Evolutionary conservation across 176 grass and related monocot species (phyloP).

Genomic region (Luzula sylvatica): DNA sequence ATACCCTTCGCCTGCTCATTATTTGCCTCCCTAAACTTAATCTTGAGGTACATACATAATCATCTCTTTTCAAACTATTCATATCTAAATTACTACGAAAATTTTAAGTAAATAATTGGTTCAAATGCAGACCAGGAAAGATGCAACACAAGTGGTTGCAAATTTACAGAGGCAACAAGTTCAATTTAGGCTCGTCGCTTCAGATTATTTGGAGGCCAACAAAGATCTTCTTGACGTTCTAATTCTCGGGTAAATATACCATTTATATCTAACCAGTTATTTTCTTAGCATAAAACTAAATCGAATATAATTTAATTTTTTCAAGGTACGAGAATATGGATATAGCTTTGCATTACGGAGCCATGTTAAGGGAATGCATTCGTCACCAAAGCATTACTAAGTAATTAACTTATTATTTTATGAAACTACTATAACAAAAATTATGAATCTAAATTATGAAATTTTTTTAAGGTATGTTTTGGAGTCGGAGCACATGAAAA

Average conservation of each 20-base stretch:
- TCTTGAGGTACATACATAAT: conserved; percentile 50
- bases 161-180: conserved; percentile 22
- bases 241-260: conserved; percentile 23
- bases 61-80: no score
- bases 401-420: conserved; percentile 28
- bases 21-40: conserved; percentile 84
- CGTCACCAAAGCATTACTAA: conserved; percentile 94
- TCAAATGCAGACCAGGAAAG: conserved; percentile 15
- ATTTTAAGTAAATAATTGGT: background rate
- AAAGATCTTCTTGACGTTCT: conserved; percentile 22
- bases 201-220: conserved; percentile 17
- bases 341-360: conserved; percentile 92
- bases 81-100: no score
- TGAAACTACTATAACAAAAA: no score
- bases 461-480: conserved; percentile 88
- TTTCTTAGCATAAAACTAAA: no score
- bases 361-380: conserved; percentile 98
- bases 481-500: conserved; percentile 96
- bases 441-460: no score
- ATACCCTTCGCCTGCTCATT: conserved; percentile 80
- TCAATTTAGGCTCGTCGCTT: conserved; percentile 15
- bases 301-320: no score
- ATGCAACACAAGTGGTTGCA: conserved; percentile 23
- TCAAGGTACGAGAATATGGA: conserved; percentile 98
- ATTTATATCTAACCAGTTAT: no score